Percentiles rank a stretch among this genome's conserved stretches.
Conservation (phyloP, 176 grass and related monocot species). For the Cenchrus purpureus region DNA sequence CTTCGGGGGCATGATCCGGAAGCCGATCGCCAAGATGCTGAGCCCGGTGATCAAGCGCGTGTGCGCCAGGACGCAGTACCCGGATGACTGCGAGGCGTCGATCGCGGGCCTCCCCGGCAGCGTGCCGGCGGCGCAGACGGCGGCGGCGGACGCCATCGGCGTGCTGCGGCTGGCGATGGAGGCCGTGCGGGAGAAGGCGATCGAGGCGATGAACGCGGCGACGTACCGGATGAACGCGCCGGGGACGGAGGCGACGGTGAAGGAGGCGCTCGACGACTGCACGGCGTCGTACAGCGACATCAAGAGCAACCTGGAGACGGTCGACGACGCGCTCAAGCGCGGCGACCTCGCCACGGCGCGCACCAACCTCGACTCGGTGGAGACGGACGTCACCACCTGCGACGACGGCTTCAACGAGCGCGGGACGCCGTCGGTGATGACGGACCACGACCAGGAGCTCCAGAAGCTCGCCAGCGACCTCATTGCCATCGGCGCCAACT, state of each 20-base stretch:
- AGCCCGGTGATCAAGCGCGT: conserved; percentile 30
- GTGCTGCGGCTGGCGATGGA: conserved; percentile 54
- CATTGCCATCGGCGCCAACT: conserved; percentile 42
- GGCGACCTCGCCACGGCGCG: conserved; percentile 35
- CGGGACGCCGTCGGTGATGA: conserved; percentile 5
- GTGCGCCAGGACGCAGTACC: conserved; percentile 46
- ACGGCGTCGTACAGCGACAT: conserved; percentile 51
- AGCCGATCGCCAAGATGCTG: neutral
- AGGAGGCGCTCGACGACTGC: conserved; percentile 45
- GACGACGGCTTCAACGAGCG: conserved; percentile 57
- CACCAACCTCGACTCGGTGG: conserved; percentile 45
- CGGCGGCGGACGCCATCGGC: neutral
- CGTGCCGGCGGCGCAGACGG: neutral
- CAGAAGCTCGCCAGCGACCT: conserved; percentile 53
- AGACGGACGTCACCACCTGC: conserved; percentile 53
- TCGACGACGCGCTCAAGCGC: conserved; percentile 25
- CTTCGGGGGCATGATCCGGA: neutral
- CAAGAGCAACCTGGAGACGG: conserved; percentile 9
- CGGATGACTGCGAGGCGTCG: conserved; percentile 44
- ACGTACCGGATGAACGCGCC: neutral
- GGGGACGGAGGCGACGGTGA: neutral
- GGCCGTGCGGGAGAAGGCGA: conserved; percentile 37
- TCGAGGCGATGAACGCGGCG: conserved; percentile 30
- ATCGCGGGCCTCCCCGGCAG: conserved; percentile 21
- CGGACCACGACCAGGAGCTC: conserved; percentile 41